Evolutionary conservation across 1,284 basidiomycete species (phyloP).

Genomic region (Gomphus sp.): DNA sequence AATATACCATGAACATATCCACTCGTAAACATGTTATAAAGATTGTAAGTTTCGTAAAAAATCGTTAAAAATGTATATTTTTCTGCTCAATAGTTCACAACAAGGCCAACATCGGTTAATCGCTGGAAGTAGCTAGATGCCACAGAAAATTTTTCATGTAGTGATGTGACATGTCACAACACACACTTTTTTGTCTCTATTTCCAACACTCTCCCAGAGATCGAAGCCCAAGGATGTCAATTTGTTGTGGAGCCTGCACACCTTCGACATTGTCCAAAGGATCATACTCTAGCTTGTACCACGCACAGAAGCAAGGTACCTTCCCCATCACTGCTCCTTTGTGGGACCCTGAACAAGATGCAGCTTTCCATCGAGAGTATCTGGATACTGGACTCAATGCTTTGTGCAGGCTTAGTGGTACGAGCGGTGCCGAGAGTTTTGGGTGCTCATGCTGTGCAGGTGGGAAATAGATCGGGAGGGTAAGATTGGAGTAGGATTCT

Average conservation of each 20-base stretch:
- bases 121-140: too few species aligned
- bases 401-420: conserved; percentile 32
- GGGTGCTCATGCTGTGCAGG: conserved; percentile 19
- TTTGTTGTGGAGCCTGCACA: conserved; percentile 13
- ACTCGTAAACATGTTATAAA: too few species aligned
- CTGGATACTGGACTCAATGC: conserved; percentile 41
- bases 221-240: neutral
- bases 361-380: conserved; percentile 33
- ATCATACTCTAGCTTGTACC: conserved; percentile 8
- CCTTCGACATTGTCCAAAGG: conserved; percentile 14
- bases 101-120: too few species aligned
- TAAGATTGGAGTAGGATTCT: conserved; percentile 63
- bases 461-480: conserved; percentile 56
- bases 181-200: too few species aligned
- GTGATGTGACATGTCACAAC: too few species aligned
- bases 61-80: too few species aligned
- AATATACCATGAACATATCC: too few species aligned
- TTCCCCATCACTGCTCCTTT: neutral
- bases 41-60: too few species aligned
- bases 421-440: conserved; percentile 20
- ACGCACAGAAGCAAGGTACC: conserved; percentile 9
- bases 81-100: too few species aligned
- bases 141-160: too few species aligned
- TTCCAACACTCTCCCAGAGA: neutral
- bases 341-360: conserved; percentile 4